Conservation (phyloP, 1,284 basidiomycete genomes). For the Ceratobasidium theobromae region DNA sequence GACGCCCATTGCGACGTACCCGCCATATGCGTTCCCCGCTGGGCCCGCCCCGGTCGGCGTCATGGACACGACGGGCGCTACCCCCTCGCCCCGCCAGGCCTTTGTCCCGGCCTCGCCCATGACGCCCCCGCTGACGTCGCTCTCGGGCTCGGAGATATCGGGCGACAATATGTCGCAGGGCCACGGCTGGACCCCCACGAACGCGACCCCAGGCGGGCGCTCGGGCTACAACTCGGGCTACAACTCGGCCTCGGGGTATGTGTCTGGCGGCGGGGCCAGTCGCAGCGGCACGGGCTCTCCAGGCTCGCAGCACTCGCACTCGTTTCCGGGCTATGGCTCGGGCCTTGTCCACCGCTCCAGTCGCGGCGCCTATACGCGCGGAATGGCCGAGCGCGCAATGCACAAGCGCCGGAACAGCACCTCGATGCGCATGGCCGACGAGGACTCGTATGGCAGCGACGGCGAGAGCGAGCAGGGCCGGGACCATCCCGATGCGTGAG, state of each 20-base stretch:
- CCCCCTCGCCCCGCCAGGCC: constrained; percentile 29
- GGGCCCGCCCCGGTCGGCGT: not conserved
- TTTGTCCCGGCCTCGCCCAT: constrained; percentile 35
- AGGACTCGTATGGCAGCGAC: constrained; percentile 34
- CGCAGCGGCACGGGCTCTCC: constrained; percentile 19
- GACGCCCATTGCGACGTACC: not conserved
- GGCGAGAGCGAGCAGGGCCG: constrained; percentile 29
- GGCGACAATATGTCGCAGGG: constrained; percentile 32
- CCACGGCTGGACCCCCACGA: constrained; percentile 27
- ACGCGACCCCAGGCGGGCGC: constrained; percentile 4
- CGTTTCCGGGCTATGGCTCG: constrained; percentile 12
- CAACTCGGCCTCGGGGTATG: constrained; percentile 29
- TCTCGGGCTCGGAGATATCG: constrained; percentile 35
- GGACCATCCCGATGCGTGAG: constrained; percentile 33
- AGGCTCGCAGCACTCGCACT: constrained; percentile 16
- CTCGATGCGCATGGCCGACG: constrained; percentile 31
- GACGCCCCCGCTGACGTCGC: constrained; percentile 34
- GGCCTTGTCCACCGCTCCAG: constrained; percentile 35
- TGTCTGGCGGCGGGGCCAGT: constrained; percentile 17
- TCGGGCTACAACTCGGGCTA: constrained; percentile 31
- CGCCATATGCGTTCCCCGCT: constrained; percentile 11
- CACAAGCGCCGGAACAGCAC: constrained; percentile 19
- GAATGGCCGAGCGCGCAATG: constrained; percentile 18
- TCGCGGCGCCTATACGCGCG: constrained; percentile 30
- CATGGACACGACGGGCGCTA: constrained; percentile 26